Evolutionary conservation across 768 basidiomycete species (phyloP), one percentile per base, ranked within the genome.

Genomic region (Leucocoprinus sp.): DNA sequence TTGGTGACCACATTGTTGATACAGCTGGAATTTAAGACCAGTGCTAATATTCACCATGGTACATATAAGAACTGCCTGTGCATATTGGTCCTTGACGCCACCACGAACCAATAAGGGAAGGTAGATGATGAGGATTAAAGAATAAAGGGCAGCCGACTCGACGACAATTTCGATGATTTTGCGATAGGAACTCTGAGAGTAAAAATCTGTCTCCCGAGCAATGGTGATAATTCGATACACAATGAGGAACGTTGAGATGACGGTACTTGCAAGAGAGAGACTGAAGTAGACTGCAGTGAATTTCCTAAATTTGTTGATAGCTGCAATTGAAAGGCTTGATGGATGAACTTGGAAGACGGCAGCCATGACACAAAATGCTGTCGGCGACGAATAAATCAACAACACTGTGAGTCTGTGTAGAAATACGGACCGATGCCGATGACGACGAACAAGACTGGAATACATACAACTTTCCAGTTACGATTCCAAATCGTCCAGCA

Each of bases 81-180:
- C 27, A 23, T 45, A 45, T 8, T 26, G 37, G 14, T 31, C 28
- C 9, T 19, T 45, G 23, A 38, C 29, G 19, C 31, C 37, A n/a
- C 22, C 27, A 1, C 37, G 44, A 21, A 45, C 29, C 2, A 45
- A 37, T 26, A 45, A 15, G 4, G 44, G 44, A n/a, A 45, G 27
- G 21, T 36, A 45, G 8, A 45, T 17, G 19, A 45, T 28, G 11
- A 38, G 44, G 17, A 15, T 18, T 14, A 45, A 15, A 5, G 36
- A 38, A 23, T 45, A 45, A 7, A 45, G 28, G 26, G 21, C 44
- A n/a, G 44, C 44, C 6, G 44, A 45, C 7, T 45, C 44, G 14
- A 45, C 36, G 14, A 45, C 31, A 5, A 45, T 39, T 21, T 45
- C 44, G 14, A 45, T 26, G 14, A 38, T 26, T 19, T 45, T 45